Conservation (phyloP, 2,329 filamentous ascomycete genomes). For the Alternaria triticina region DNA sequence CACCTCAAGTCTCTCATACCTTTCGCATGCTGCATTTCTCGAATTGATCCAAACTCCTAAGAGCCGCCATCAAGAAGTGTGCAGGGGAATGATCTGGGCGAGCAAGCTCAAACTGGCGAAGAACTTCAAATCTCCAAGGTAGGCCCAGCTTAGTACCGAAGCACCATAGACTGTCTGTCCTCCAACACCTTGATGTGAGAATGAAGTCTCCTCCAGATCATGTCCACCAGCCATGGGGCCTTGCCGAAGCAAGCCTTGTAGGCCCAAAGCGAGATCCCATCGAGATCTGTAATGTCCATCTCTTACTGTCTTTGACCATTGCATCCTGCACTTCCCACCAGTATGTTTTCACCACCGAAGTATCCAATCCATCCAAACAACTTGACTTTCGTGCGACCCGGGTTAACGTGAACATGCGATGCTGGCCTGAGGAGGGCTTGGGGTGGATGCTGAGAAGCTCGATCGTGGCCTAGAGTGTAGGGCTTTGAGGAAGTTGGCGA, state of each 20-base stretch:
- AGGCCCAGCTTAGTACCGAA: conserved; percentile 16
- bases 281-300: neutral
- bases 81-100: conserved; percentile 3
- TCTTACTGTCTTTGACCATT: conserved; percentile 8
- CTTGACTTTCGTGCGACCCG: neutral
- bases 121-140: conserved; percentile 1
- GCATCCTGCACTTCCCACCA: conserved; percentile 7
- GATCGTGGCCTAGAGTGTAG: neutral
- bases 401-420: conserved; percentile 7
- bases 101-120: neutral
- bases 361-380: neutral
- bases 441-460: neutral
- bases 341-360: neutral
- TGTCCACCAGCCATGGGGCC: conserved; percentile 6
- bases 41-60: conserved; percentile 14
- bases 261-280: conserved; percentile 10
- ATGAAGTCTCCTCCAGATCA: conserved; percentile 11
- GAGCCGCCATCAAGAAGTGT: conserved; percentile 12
- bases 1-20: conserved; percentile 3
- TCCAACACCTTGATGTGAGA: conserved; percentile 14
- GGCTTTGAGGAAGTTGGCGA: neutral
- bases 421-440: conserved; percentile 5
- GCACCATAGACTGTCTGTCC: conserved; percentile 16
- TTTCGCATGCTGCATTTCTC: conserved; percentile 10
- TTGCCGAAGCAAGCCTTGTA: conserved; percentile 2